Evolutionary conservation across 75 land plant species (phyloP), one percentile per base, ranked within the genome.

Genomic region (Picea sitchensis): DNA sequence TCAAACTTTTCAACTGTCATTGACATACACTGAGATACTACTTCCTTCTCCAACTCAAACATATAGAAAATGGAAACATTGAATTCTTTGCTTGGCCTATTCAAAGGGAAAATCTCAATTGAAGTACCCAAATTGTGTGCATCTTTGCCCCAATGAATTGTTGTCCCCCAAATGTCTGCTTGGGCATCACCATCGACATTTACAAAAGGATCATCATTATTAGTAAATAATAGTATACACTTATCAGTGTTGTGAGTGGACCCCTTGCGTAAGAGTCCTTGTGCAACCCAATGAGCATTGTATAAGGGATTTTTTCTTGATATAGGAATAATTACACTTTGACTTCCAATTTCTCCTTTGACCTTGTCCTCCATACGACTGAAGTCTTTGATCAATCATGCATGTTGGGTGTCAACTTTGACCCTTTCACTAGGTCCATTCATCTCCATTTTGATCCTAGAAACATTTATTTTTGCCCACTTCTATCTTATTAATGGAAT

Each of bases 251-350:
- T 90, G 77, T 90, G 95, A 15, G 84, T 76, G 81, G 94, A 89
- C 98, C 26, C 99, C 81, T 96, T 95, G 4, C 99, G 91, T 21
- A 97, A 83, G 75, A 97, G 87, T n/a, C 90, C 98, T 85, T 93
- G 98, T 20, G 94, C 99, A 63, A 86, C 98, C 99, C 99, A 97
- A 18, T 95, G 81, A 26, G 96, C 98, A 93, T 93, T 93, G 79
- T 93, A 95, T 57, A 97, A 86, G 98, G 26, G 87, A 84, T 91
- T 90, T 36, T 95, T 95, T 23, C 89, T 87, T 73, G 89, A 85
- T 4, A 86, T 92, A 73, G 92, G 60, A 23, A 82, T 38, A 71
- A 85, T 86, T 36, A 88, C 87, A 81, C 81, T 83, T 61, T 84
- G 86, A 79, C 96, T 97, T 34, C 99, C 98, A 61, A 95, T 93